These are phyloP conservation scores for Saccharum hybrid DNA, from an alignment of 202 grass and related monocot species.

Conservation along the genomic window DNA sequence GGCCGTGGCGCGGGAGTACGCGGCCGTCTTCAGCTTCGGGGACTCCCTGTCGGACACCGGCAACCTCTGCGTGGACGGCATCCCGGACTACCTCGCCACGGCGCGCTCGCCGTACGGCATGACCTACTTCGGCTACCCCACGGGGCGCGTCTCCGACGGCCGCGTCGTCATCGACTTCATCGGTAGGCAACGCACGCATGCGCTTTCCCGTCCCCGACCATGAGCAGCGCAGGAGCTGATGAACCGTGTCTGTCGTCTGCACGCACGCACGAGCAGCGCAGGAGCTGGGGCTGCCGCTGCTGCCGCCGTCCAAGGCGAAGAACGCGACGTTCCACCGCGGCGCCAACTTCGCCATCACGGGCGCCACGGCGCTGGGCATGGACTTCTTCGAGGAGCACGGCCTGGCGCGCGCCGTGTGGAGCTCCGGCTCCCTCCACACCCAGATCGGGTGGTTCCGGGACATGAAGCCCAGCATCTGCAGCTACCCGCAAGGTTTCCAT, in stretches of 20 bases:
- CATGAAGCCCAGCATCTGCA: constrained; percentile 61
- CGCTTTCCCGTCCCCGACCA: too few species aligned
- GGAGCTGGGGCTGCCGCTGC: constrained; percentile 65
- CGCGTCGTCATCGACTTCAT: constrained; percentile 83
- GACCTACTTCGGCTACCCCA: constrained; percentile 77
- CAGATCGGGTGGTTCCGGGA: constrained; percentile 66
- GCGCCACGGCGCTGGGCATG: constrained; percentile 60
- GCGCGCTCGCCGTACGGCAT: constrained; percentile 63
- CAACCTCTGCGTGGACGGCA: constrained; percentile 62
- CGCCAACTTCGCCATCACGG: constrained; percentile 78
- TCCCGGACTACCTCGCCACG: constrained; percentile 55
- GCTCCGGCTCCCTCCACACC: constrained; percentile 64
- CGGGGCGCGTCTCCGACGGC: constrained; percentile 75
- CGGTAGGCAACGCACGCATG: constrained; percentile 36
- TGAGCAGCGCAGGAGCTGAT: background rate
- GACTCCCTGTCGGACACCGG: constrained; percentile 76
- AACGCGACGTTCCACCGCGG: constrained; percentile 63
- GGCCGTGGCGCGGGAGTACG: constrained; percentile 51
- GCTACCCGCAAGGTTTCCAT: constrained; percentile 6
- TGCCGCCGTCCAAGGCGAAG: constrained; percentile 62
- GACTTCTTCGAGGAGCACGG: constrained; percentile 53
- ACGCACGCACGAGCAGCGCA: constrained; percentile 40
- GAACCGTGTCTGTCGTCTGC: background rate
- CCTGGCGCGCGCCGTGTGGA: constrained; percentile 50
- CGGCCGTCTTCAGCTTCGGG: constrained; percentile 82